Percentiles rank a stretch among this genome's conserved stretches.
These are phyloP conservation scores for Carex parvula DNA, from an alignment of 176 grass and related monocot genomes.

Conservation along the genomic window DNA sequence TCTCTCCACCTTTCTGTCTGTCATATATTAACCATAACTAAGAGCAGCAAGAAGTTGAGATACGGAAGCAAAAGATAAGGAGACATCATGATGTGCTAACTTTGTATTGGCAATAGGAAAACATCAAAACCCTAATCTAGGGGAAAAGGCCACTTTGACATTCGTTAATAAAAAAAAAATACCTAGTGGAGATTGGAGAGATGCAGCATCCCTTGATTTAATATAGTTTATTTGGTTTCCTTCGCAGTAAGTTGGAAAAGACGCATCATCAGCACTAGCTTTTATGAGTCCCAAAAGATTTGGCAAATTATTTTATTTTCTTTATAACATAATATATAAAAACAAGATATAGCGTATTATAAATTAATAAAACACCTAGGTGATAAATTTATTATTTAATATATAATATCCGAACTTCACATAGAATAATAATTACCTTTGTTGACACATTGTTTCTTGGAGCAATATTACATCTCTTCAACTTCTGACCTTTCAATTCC, in stretches of 20 bases:
- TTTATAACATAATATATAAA: not conserved
- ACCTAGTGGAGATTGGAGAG: constrained; percentile 8
- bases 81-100: constrained; percentile 23
- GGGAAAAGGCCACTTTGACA: constrained; percentile 19
- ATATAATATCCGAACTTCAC: not conserved
- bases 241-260: constrained; percentile 54
- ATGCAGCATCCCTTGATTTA: constrained; percentile 17
- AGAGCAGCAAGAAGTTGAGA: constrained; percentile 39
- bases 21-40: constrained; percentile 32
- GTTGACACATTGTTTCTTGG: not conserved
- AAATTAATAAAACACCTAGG: too few relatives aligned
- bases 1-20: not conserved
- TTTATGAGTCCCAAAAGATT: constrained; percentile 35
- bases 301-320: not conserved
- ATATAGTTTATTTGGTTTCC: constrained; percentile 27
- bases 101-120: constrained; percentile 27
- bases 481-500: not conserved
- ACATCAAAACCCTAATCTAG: constrained; percentile 38
- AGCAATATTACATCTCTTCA: not conserved
- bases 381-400: not conserved
- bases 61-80: constrained; percentile 17
- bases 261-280: constrained; percentile 50
- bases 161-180: constrained; percentile 5
- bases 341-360: constrained; percentile 18
- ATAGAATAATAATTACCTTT: constrained; percentile 26